Base-by-base conservation (phyloP, 2,329 filamentous ascomycete species). In the Microcyclospora tardicrescens region DNA sequence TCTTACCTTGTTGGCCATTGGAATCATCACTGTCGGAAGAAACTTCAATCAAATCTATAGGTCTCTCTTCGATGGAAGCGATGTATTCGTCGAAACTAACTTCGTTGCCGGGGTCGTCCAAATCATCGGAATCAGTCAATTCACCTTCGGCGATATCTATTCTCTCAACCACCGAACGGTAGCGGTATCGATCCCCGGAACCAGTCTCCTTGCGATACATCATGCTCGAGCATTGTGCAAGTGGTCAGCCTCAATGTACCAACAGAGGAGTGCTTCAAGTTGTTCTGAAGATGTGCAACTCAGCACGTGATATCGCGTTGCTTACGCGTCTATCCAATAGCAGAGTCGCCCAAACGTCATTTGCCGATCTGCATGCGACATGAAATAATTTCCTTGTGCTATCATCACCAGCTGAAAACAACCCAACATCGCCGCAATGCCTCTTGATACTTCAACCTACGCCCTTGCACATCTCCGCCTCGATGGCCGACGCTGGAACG, bases 401-500 rank as follows among this genome's bases (percentile, higher is more conserved):
- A n/a, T 24, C 19, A 8, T 24, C 19, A 4, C 19, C 19, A 24
- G 19, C 19, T 24, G 19, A 24, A 24, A 24, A 38, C 34, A 13
- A 30, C 16, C 34, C 12, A 31, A 9, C 15, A 41, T 24, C 37
- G 19, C 39, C n/a, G 63, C 47, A 50, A 95, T 95, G 89, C 87
- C 89, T 42, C 84, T 96, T 60, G 89, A 95, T 64, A 94, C 86
- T 6, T 89, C 84, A 10, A 86, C 84, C 37, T 96, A 95, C 69
- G 77, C 78, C 36, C 76, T 95, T 45, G 86, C 85, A 45, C 81
- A 91, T 39, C 61, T 73, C 38, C 69, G 69, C 46, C 62, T 72
- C 40, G 70, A 73, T 50, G 70, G 89, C 82, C 79, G 91, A 44
- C 79, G 91, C 52, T 98, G 91, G 91, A 96, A 98, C 66, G 91